A percentile compares a stretch with the other conserved stretches of the same genome.
phyloP scores from a whole-genome alignment of 306 rosid species.

The Albizia julibrissin region DNA sequence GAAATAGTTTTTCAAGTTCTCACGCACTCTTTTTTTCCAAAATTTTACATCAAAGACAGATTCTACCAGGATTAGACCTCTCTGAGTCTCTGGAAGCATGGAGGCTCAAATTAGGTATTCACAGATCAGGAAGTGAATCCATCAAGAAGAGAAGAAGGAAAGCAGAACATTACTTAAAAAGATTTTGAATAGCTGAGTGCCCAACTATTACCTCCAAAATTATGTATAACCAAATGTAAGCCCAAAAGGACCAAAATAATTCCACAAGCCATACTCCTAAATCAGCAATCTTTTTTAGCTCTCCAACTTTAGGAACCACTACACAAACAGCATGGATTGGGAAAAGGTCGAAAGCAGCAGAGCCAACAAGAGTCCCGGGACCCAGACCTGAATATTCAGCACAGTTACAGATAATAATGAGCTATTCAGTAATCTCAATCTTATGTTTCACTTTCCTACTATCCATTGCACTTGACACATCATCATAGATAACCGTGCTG shows the following conservation, averaged over 20 bases:
- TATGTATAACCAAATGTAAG: conserved; percentile 91
- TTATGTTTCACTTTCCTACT: neutral
- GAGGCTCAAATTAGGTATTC: conserved; percentile 13
- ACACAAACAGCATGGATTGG: conserved; percentile 97
- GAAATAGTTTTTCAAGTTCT: conserved; percentile 13
- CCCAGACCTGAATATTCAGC: conserved; percentile 76
- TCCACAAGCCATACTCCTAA: conserved; percentile 97
- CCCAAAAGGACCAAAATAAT: conserved; percentile 98
- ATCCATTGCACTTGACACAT: neutral
- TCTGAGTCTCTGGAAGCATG: conserved; percentile 15
- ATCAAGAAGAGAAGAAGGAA: neutral
- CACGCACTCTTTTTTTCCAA: neutral
- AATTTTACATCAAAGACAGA: neutral
- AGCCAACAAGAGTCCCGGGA: conserved; percentile 97
- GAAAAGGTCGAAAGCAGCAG: conserved; percentile 97
- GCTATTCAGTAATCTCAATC: neutral
- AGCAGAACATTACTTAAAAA: conserved; percentile 10
- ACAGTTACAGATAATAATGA: conserved; percentile 7
- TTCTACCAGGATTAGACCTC: conserved; percentile 21
- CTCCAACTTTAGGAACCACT: conserved; percentile 84
- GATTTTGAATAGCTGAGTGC: conserved; percentile 17
- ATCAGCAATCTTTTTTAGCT: conserved; percentile 88
- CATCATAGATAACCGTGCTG: neutral
- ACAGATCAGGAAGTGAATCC: conserved; percentile 9
- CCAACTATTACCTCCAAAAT: conserved; percentile 74